Conservation (phyloP, 176 grass and related monocot species). For the Ananas comosus region DNA sequence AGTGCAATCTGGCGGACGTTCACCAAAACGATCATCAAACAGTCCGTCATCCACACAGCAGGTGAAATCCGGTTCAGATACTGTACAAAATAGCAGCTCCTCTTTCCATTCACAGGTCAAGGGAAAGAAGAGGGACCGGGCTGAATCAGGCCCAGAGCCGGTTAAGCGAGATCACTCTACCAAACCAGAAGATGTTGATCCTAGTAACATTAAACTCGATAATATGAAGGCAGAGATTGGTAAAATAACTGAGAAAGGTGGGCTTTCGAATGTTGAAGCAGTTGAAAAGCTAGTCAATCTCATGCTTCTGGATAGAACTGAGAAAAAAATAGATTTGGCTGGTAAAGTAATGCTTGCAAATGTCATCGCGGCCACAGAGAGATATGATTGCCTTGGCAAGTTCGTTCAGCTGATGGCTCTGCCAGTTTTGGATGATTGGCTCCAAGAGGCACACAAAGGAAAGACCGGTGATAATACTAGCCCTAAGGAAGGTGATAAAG, state of each 20-base stretch:
- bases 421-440: conserved; percentile 26
- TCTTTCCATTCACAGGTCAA: conserved; percentile 15
- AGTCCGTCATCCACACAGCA: conserved; percentile 40
- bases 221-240: conserved; percentile 50
- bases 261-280: conserved; percentile 51
- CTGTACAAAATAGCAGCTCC: conserved; percentile 5
- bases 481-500: conserved; percentile 63
- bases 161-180: conserved; percentile 11
- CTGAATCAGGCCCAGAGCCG: conserved; percentile 4
- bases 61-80: conserved; percentile 14
- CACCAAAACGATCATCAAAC: conserved; percentile 46
- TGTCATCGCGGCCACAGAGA: conserved; percentile 48
- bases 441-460: conserved; percentile 65
- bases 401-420: conserved; percentile 25
- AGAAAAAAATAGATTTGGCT: conserved; percentile 57
- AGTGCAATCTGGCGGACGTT: conserved; percentile 53
- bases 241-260: conserved; percentile 63
- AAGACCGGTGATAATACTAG: conserved; percentile 60
- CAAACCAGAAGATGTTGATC: conserved; percentile 21
- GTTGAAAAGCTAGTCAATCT: conserved; percentile 70
- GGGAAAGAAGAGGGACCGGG: conserved; percentile 17
- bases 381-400: conserved; percentile 10
- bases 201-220: conserved; percentile 40
- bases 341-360: conserved; percentile 53
- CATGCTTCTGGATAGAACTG: conserved; percentile 66